Base-by-base conservation (phyloP, 2,329 filamentous ascomycete genomes). In the Paecilomyces variotii region DNA sequence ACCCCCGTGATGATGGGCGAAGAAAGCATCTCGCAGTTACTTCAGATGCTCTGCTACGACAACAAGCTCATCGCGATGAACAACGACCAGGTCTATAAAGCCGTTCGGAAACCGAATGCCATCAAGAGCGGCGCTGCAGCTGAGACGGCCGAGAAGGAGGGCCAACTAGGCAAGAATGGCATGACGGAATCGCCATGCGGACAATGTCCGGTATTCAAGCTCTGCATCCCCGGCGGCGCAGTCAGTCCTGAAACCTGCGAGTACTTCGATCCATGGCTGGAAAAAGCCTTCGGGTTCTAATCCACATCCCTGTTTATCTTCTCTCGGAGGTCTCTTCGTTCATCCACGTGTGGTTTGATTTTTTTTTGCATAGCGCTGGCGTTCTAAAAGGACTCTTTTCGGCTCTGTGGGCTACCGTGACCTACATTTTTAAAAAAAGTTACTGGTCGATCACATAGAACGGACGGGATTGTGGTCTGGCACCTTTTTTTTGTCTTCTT, bases 151-250 rank as follows among this genome's bases (percentile, higher is more conserved):
- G 65, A 67, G 9, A 68, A 72, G 28, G 68, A 74, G 3, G 74
- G 78, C 45, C 76, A 75, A 4, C 68, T 78, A 14, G 79, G 77
- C n/a, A 73, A 81, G 64, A 96, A 92, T 65, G 89, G 89, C 2
- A 85, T 93, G 64, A 95, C 90, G 1, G 91, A 97, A 72, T 87
- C 88, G 2, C 94, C 94, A 0, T 99, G 94, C 73, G 92, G 93
- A 1, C 82, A 86, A 57, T 99, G 94, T 73, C 94, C 94, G 0
- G 93, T 97, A 2, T 96, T 96, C 71, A 88, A 94, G 59, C 81
- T 97, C 1, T 99, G 94, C 71, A 88, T 90, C 64, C 90, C 96
- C 61, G 91, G 91, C 5, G 93, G 93, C 0, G 90, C 91, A 0
- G 91, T 99, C 25, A 95, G 88, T 67, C 90, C 93, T 0, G 88